Evolutionary conservation across 306 rosid species (phyloP), one percentile per base, ranked within the genome.

Genomic region (Gillenia trifoliata): DNA sequence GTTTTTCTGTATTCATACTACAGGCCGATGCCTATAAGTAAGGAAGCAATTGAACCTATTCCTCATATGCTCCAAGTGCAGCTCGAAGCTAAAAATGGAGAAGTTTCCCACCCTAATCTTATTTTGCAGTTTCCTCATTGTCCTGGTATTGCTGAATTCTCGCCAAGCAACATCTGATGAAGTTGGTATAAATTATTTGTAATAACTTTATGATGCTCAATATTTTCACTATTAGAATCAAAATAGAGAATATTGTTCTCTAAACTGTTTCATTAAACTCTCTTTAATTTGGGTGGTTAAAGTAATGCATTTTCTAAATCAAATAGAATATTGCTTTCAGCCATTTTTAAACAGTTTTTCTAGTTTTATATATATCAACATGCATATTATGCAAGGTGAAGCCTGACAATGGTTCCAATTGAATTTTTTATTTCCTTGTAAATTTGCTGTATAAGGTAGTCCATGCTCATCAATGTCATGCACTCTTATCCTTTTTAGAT

Each of bases 141-240:
- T 79, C 70, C 66, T 84, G 60, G 57, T 76, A 72, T 73, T 77
- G 71, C 45, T 78, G 71, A 50, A 74, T 6, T 76, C 84, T 28
- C 15, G 30, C 72, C 86, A 75, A 7, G 71, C 76, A 72, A 34
- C 70, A 75, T 77, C 86, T 70, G 28, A 20, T 2, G 68, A 64
- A 19, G 45, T 31, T 33, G 68, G 38, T 59, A 59, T 0, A 26
- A 29, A 29, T 13, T 29, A 59, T 59, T 59, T 15, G 52, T 45
- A 59, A 26, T 55, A 22, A 22, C 61, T 22, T 55, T 25, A 55
- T 10, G 11, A n/a, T 55, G 15, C 12, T 55, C 13, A 55, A 9
- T 22, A 10, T 2, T 55, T 55, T 11, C 0, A 55, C 61, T 55
- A 22, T 22, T 55, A 45, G 52, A 45, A 45, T 55, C 25, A 5